Evolutionary conservation across 352 stramenopile genomes (phyloP).

Genomic region (Phytophthora foliorum): DNA sequence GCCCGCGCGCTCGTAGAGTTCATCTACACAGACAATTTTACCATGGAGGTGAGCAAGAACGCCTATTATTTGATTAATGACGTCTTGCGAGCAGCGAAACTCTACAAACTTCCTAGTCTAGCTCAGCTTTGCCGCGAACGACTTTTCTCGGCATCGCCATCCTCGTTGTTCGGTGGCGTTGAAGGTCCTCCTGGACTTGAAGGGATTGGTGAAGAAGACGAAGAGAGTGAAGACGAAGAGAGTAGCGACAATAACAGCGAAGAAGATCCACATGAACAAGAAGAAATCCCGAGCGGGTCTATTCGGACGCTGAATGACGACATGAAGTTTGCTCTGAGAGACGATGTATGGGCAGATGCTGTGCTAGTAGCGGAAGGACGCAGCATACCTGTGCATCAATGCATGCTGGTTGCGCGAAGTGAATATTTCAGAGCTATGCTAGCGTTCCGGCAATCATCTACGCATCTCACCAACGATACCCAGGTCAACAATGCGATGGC

Average conservation of each 20-base stretch:
- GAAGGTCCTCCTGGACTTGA: not conserved
- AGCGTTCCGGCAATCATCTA: constrained; percentile 37
- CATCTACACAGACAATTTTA: constrained; percentile 79
- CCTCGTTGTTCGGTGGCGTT: constrained; percentile 10
- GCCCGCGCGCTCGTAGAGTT: constrained; percentile 69
- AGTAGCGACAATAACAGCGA: constrained; percentile 15
- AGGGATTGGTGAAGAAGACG: constrained; percentile 10
- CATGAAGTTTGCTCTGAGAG: constrained; percentile 58
- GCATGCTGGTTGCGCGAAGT: constrained; percentile 70
- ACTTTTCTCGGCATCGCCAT: constrained; percentile 34
- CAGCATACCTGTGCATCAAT: constrained; percentile 62
- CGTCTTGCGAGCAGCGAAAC: constrained; percentile 56
- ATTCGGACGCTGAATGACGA: constrained; percentile 45
- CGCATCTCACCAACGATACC: not conserved
- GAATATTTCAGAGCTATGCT: constrained; percentile 76
- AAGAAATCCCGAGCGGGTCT: not conserved
- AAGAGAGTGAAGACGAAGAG: no score
- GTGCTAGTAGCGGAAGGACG: constrained; percentile 57
- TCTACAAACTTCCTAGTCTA: constrained; percentile 56
- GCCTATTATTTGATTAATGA: constrained; percentile 68
- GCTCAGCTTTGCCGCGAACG: constrained; percentile 48
- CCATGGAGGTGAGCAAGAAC: constrained; percentile 43
- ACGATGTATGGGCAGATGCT: constrained; percentile 62
- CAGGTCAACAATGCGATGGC: not conserved
- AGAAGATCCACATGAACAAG: not conserved